Evolutionary conservation across 140 eudicot genomes (phyloP).

Genomic region (Anethum foeniculum): DNA sequence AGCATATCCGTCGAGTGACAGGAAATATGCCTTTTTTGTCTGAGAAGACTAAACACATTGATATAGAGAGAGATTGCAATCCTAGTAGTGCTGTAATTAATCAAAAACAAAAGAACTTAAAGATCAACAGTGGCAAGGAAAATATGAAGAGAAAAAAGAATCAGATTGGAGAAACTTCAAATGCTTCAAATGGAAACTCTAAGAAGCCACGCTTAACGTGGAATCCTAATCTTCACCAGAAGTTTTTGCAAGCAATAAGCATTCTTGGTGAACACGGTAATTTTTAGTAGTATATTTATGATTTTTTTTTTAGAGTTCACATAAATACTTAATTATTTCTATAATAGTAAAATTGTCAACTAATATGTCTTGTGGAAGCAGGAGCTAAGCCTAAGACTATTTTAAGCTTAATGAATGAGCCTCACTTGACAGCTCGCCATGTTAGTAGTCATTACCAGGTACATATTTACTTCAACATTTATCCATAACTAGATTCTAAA

Average conservation of each 20-base stretch:
- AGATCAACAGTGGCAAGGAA: not conserved
- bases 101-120: not conserved
- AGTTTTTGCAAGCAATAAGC: conserved; percentile 16
- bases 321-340: too few species aligned
- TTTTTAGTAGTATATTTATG: not conserved
- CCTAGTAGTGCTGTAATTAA: not conserved
- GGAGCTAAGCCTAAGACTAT: conserved; percentile 19
- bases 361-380: not conserved
- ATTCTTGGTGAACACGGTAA: conserved; percentile 21
- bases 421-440: conserved; percentile 23
- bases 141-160: not conserved
- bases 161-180: not conserved
- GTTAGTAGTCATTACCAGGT: not conserved
- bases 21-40: not conserved
- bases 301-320: not conserved
- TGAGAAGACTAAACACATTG: not conserved
- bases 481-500: too few species aligned
- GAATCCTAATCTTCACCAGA: conserved; percentile 14
- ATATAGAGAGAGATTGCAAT: not conserved
- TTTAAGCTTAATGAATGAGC: conserved; percentile 22
- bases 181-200: not conserved
- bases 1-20: not conserved
- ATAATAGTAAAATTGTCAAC: not conserved
- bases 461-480: too few species aligned
- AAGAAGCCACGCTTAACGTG: not conserved